These are phyloP conservation scores for Leishmania arabica DNA, from an alignment of 208 protist species.

Conservation along the genomic window DNA sequence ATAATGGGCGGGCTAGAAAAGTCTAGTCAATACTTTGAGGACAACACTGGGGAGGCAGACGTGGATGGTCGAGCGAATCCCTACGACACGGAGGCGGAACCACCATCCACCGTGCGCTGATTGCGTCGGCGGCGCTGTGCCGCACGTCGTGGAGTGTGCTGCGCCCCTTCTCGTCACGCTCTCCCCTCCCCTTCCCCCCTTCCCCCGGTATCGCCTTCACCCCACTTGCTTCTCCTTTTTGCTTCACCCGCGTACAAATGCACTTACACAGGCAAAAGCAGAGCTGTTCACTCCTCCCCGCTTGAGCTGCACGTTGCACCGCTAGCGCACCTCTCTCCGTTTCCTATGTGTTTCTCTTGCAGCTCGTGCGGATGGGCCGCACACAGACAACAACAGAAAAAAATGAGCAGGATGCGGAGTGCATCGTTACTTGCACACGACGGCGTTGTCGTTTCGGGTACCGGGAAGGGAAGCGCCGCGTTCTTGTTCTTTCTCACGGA, in stretches of 20 bases:
- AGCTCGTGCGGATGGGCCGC: no score
- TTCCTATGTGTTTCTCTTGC: not conserved
- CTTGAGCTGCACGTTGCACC: not conserved
- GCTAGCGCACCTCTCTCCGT: not conserved
- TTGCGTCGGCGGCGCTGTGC: not conserved
- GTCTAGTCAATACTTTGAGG: conserved; percentile 53
- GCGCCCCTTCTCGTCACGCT: not conserved
- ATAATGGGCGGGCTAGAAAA: conserved; percentile 57
- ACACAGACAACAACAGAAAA: not conserved
- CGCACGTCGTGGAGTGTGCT: not conserved
- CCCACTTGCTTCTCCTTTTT: not conserved
- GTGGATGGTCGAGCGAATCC: conserved; percentile 38
- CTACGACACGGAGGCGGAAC: conserved; percentile 45
- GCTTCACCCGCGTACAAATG: not conserved
- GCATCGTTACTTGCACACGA: not conserved
- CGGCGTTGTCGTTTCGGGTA: not conserved
- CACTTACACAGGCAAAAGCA: not conserved
- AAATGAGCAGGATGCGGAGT: not conserved
- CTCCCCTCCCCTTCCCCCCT: not conserved
- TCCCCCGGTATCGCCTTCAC: not conserved
- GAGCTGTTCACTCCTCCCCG: not conserved
- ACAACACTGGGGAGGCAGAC: conserved; percentile 45
- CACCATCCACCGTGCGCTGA: conserved; percentile 31
- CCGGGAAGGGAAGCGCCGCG: not conserved
- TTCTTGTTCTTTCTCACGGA: not conserved